A percentile compares a stretch with the other conserved stretches of the same genome.
These are phyloP conservation scores for Claviceps humidiphila DNA, from an alignment of 2,329 filamentous ascomycete genomes.

Conservation along the genomic window DNA sequence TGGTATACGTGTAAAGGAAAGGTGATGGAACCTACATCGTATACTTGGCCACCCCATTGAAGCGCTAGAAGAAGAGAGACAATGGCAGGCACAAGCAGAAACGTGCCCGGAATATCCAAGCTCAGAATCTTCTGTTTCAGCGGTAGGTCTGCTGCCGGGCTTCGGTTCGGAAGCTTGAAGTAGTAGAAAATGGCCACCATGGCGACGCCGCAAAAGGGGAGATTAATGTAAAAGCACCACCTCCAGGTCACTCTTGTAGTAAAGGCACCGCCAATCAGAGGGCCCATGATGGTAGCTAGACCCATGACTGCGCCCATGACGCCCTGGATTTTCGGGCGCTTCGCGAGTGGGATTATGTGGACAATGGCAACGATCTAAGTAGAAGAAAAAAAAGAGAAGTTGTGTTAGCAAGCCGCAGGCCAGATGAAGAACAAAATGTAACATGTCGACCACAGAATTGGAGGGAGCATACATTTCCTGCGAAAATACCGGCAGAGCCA, in stretches of 20 bases:
- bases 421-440: too few relatives aligned
- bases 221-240: conserved; percentile 28
- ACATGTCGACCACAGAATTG: too few relatives aligned
- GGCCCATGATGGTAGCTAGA: conserved; percentile 23
- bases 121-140: neutral
- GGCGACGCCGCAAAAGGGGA: conserved; percentile 23
- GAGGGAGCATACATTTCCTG: neutral
- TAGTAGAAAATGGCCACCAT: conserved; percentile 24
- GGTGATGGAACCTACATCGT: conserved; percentile 10
- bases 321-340: conserved; percentile 8
- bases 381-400: neutral
- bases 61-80: conserved; percentile 33
- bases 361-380: neutral
- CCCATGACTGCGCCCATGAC: conserved; percentile 24
- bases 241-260: conserved; percentile 24
- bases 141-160: neutral
- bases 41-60: conserved; percentile 28
- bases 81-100: neutral
- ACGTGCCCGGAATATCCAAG: neutral
- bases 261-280: conserved; percentile 24
- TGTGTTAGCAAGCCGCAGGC: neutral
- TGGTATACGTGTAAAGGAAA: conserved; percentile 8
- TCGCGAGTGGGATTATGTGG: neutral
- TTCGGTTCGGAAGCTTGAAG: conserved; percentile 15
- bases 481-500: conserved; percentile 29